These are phyloP conservation scores for Nicotiana tomentosiformis DNA, from an alignment of 257 asterid species.

Conservation along the genomic window DNA sequence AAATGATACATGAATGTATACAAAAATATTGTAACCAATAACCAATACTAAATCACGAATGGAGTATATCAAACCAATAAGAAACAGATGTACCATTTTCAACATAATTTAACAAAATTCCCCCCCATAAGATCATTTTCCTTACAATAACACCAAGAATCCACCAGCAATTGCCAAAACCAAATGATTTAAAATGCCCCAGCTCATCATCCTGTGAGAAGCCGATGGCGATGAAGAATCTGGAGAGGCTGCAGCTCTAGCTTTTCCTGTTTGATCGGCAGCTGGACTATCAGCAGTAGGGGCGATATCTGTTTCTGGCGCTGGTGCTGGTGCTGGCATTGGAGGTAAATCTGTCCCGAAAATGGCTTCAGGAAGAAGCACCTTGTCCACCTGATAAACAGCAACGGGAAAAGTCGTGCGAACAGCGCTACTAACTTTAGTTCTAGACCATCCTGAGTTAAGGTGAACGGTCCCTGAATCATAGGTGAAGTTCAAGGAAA, in stretches of 20 bases:
- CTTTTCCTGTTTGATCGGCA: constrained; percentile 22
- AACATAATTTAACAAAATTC: not conserved
- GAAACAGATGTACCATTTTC: not conserved
- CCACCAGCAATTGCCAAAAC: constrained; percentile 33
- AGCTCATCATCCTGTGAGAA: constrained; percentile 25
- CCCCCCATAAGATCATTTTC: not conserved
- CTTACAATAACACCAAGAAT: constrained; percentile 9
- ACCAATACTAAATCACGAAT: not conserved
- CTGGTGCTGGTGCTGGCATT: constrained; percentile 71
- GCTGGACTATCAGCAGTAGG: constrained; percentile 56
- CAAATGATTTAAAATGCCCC: constrained; percentile 20
- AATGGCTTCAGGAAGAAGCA: constrained; percentile 67
- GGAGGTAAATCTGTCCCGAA: constrained; percentile 88
- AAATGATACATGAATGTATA: constrained; percentile 8
- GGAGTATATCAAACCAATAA: not conserved
- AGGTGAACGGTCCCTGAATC: constrained; percentile 48
- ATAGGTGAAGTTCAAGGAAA: constrained; percentile 51
- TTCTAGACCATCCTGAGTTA: constrained; percentile 65
- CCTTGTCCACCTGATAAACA: constrained; percentile 57
- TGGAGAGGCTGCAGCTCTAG: constrained; percentile 24
- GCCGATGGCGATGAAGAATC: constrained; percentile 36
- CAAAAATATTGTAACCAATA: not conserved
- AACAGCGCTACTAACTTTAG: constrained; percentile 66
- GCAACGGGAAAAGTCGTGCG: constrained; percentile 71
- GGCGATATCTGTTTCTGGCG: constrained; percentile 39